Conservation (phyloP, 768 basidiomycete genomes). For the Suillus subalutaceus region DNA sequence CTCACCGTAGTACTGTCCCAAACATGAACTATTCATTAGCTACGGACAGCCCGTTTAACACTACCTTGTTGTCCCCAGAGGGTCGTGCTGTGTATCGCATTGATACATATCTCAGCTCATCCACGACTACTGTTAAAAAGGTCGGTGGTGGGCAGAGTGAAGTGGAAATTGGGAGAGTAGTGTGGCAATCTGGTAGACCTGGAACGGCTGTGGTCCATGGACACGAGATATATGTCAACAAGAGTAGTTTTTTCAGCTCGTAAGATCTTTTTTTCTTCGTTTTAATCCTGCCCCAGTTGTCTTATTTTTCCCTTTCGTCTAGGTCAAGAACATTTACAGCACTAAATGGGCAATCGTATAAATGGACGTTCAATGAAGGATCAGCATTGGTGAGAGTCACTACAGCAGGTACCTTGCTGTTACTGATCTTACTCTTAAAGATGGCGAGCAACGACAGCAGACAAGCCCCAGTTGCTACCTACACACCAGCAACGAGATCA, state of each 20-base stretch:
- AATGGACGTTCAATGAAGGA: conserved; percentile 37
- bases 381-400: conserved; percentile 29
- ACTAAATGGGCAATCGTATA: conserved; percentile 37
- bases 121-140: conserved; percentile 26
- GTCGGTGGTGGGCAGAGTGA: conserved; percentile 27
- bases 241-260: conserved; percentile 34
- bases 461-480: conserved; percentile 35
- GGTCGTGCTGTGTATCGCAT: conserved; percentile 32
- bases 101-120: conserved; percentile 25
- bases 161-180: conserved; percentile 29
- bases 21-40: conserved; percentile 35
- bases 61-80: conserved; percentile 32
- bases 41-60: conserved; percentile 36
- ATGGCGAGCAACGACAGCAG: conserved; percentile 37
- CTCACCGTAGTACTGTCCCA: neutral
- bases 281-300: neutral
- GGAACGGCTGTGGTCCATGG: conserved; percentile 30
- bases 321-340: conserved; percentile 38
- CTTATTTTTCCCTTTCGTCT: neutral
- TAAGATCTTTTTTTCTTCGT: conserved; percentile 19
- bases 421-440: conserved; percentile 13
- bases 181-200: conserved; percentile 34
- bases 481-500: conserved; percentile 24
- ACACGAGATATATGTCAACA: conserved; percentile 27
- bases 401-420: neutral